A percentile compares a stretch with the other conserved stretches of the same genome.
These are phyloP conservation scores for Tricholoma hemisulphureum DNA, from an alignment of 768 basidiomycete species.

Conservation along the genomic window DNA sequence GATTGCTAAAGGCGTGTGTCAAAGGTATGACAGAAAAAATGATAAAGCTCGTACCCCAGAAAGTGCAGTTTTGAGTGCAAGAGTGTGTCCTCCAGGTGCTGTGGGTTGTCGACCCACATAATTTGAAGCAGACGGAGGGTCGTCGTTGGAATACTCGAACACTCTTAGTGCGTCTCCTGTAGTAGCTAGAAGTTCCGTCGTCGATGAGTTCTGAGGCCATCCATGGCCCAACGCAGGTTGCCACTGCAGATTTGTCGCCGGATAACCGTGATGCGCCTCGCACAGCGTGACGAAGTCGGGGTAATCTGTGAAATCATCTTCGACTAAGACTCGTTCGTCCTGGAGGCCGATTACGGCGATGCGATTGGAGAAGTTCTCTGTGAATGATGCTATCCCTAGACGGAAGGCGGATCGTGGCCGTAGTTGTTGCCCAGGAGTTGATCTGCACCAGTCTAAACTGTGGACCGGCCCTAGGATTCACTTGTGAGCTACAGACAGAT, in stretches of 20 bases:
- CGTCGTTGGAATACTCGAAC: slow-evolving; percentile 84
- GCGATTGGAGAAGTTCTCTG: slow-evolving; percentile 79
- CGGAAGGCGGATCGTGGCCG: slow-evolving; percentile 80
- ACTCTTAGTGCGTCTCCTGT: slow-evolving; percentile 92
- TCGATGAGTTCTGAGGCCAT: slow-evolving; percentile 67
- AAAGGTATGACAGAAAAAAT: background rate
- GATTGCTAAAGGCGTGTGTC: slow-evolving; percentile 55
- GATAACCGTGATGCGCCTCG: slow-evolving; percentile 84
- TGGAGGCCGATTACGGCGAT: slow-evolving; percentile 78
- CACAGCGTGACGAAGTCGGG: slow-evolving; percentile 86
- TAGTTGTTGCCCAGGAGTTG: slow-evolving; percentile 68
- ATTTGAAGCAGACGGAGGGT: slow-evolving; percentile 49
- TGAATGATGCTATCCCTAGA: slow-evolving; percentile 81
- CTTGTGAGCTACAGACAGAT: slow-evolving; percentile 5
- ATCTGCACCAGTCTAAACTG: slow-evolving; percentile 86
- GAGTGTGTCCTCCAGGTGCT: slow-evolving; percentile 57
- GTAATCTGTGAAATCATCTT: slow-evolving; percentile 80
- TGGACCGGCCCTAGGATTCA: slow-evolving; percentile 71
- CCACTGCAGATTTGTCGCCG: slow-evolving; percentile 91
- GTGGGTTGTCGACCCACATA: slow-evolving; percentile 70
- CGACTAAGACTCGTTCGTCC: slow-evolving; percentile 84
- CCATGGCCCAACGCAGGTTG: slow-evolving; percentile 71
- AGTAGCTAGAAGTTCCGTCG: slow-evolving; percentile 85
- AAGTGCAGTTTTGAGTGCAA: slow-evolving; percentile 72
- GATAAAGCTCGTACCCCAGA: slow-evolving; percentile 63